phyloP scores from a whole-genome alignment of 768 basidiomycete species.

The Amanita inopinata region DNA sequence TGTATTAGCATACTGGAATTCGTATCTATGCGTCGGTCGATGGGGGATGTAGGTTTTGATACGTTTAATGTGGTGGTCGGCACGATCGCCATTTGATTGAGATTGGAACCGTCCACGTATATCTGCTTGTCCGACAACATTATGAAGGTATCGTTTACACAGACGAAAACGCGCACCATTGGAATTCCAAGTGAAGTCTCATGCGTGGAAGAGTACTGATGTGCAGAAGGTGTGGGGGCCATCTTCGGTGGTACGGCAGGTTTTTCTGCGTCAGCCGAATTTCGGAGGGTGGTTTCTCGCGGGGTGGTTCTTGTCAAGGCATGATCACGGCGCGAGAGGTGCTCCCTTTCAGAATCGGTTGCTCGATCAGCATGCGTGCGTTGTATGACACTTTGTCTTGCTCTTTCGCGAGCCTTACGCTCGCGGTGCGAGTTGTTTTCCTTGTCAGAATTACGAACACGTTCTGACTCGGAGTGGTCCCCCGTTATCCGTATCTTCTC shows the following conservation, averaged over 20 bases:
- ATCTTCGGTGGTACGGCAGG: neutral
- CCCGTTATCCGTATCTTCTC: neutral
- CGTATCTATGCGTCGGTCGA: neutral
- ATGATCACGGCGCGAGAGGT: conserved; percentile 2
- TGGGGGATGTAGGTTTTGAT: neutral
- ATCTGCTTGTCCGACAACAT: neutral
- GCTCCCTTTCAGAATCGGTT: conserved; percentile 7
- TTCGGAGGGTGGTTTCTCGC: neutral
- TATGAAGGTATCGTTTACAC: too few species aligned
- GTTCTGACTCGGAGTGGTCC: conserved; percentile 3
- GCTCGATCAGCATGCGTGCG: neutral
- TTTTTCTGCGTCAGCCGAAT: neutral
- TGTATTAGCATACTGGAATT: neutral
- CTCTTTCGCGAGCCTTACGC: neutral
- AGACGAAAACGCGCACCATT: too few species aligned
- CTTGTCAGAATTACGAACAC: conserved; percentile 5
- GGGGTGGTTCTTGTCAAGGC: neutral
- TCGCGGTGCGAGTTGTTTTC: conserved; percentile 4
- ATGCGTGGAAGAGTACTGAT: too few species aligned
- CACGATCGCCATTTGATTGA: neutral
- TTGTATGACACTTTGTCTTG: neutral
- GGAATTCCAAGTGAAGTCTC: too few species aligned
- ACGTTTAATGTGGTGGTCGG: neutral
- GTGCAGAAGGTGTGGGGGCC: neutral
- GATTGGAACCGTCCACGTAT: neutral